These are phyloP conservation scores for Avena sativa DNA, from an alignment of 176 grass and related monocot genomes.

Conservation along the genomic window DNA sequence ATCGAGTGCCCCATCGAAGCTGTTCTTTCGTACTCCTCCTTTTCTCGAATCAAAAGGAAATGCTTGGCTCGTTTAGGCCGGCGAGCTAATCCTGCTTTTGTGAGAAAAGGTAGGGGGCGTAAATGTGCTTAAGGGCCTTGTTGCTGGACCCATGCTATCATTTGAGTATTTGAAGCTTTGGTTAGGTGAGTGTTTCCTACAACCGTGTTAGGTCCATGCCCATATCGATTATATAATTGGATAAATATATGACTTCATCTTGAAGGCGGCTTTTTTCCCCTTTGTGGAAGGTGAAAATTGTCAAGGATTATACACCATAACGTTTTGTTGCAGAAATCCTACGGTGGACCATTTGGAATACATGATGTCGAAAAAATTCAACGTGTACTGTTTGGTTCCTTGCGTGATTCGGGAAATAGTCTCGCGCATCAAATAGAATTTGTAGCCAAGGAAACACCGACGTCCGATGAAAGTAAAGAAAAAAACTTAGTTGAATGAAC, in stretches of 20 bases:
- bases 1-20: constrained; percentile 42
- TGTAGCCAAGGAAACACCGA: too few species aligned
- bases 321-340: neutral
- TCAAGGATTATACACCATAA: neutral
- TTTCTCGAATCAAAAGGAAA: constrained; percentile 31
- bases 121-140: constrained; percentile 23
- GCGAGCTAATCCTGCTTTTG: constrained; percentile 48
- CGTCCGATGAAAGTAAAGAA: too few species aligned
- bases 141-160: constrained; percentile 31
- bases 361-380: too few species aligned
- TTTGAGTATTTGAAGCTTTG: constrained; percentile 36
- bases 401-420: too few species aligned
- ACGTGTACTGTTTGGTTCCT: too few species aligned
- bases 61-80: constrained; percentile 47
- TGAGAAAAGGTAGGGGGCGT: constrained; percentile 30
- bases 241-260: neutral
- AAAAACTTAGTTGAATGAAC: too few species aligned
- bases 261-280: neutral
- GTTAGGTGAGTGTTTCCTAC: neutral
- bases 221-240: neutral
- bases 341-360: too few species aligned
- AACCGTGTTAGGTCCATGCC: constrained; percentile 2
- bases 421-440: too few species aligned
- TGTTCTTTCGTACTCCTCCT: constrained; percentile 37
- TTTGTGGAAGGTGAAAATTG: neutral